A percentile compares a stretch with the other conserved stretches of the same genome.
Conservation (phyloP, 192 early-diverging fungal genomes). For the Coemansia sp. region DNA sequence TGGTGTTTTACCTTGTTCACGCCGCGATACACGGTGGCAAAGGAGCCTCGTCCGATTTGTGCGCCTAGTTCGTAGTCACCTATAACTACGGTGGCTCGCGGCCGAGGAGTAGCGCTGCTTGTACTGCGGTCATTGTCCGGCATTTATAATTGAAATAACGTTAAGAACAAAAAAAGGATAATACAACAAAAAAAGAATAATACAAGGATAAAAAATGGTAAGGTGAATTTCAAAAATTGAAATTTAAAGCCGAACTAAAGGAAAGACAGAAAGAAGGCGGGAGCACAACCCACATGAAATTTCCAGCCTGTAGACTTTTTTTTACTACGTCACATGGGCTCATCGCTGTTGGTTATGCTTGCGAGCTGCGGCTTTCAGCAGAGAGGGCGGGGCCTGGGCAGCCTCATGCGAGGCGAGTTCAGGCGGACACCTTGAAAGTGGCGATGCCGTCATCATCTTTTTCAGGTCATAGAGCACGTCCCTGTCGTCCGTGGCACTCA, state of each 20-base stretch:
- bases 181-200: neutral
- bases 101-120: constrained; percentile 30
- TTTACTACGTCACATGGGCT: constrained; percentile 3
- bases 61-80: constrained; percentile 78
- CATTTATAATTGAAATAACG: constrained; percentile 24
- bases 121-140: constrained; percentile 36
- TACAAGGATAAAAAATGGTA: neutral
- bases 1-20: constrained; percentile 63
- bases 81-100: constrained; percentile 59
- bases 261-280: constrained; percentile 1
- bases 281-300: neutral
- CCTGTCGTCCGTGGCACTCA: constrained; percentile 71
- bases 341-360: constrained; percentile 16
- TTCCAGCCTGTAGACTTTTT: neutral
- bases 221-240: neutral
- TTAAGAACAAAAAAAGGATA: neutral
- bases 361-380: constrained; percentile 27
- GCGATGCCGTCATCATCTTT: constrained; percentile 71
- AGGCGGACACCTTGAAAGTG: constrained; percentile 75
- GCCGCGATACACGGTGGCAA: constrained; percentile 91
- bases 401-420: constrained; percentile 86
- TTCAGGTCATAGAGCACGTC: constrained; percentile 87
- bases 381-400: constrained; percentile 71
- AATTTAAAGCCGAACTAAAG: constrained; percentile 1
- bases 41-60: constrained; percentile 94